Percentiles rank a stretch among this genome's conserved stretches.
Evolutionary conservation across 805 yeast genomes (phyloP).

Genomic region (Metschnikowia vanudenii): DNA sequence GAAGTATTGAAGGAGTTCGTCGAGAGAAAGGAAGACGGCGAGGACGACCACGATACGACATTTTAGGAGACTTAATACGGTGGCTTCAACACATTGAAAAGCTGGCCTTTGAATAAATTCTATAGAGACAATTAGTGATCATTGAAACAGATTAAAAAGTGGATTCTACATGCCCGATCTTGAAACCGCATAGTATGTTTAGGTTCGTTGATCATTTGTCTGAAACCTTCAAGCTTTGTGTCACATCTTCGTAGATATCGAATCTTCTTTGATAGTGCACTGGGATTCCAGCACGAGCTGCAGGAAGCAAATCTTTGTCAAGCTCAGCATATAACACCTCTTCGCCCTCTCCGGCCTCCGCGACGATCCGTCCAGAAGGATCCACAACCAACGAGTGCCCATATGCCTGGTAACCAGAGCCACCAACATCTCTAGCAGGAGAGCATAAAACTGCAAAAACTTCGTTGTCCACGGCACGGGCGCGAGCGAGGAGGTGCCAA

Average conservation of each 20-base stretch:
- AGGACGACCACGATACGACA: background rate
- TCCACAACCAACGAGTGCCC: slow-evolving; percentile 66
- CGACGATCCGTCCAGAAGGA: slow-evolving; percentile 58
- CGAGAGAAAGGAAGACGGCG: slow-evolving; percentile 42
- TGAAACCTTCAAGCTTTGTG: slow-evolving; percentile 13
- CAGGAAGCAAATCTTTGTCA: slow-evolving; percentile 56
- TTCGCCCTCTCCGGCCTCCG: slow-evolving; percentile 78
- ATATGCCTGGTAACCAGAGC: slow-evolving; percentile 56
- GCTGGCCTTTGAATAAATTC: too few relatives aligned
- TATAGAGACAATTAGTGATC: too few relatives aligned
- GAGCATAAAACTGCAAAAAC: slow-evolving; percentile 73
- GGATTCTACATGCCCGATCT: too few relatives aligned
- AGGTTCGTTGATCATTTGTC: slow-evolving; percentile 13
- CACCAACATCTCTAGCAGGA: slow-evolving; percentile 75
- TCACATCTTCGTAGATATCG: slow-evolving; percentile 53
- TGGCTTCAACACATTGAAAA: too few relatives aligned
- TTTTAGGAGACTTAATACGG: background rate
- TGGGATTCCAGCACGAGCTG: slow-evolving; percentile 67
- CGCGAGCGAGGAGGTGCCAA: slow-evolving; percentile 73
- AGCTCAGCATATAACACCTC: slow-evolving; percentile 73
- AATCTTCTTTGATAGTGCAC: slow-evolving; percentile 68
- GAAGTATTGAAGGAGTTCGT: slow-evolving; percentile 61
- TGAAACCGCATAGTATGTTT: too few relatives aligned
- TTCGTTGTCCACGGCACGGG: slow-evolving; percentile 66
- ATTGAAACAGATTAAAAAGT: too few relatives aligned